Conservation (phyloP, 345 rosid genomes). For the Turritis glabra region DNA sequence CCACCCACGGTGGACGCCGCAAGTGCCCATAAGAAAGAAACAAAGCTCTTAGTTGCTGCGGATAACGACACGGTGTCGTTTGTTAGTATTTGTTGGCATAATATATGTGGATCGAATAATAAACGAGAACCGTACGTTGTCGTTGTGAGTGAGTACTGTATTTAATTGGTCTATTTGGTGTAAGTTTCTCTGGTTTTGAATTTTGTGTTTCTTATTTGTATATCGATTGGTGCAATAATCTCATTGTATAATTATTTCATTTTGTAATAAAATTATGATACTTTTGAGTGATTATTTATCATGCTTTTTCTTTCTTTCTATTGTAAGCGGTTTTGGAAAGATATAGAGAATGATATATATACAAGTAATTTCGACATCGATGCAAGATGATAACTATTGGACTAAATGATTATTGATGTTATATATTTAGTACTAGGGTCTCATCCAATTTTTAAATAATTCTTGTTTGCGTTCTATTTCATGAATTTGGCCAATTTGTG, state of each 20-base stretch:
- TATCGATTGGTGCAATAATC: constrained; percentile 6
- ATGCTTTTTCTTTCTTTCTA: not conserved
- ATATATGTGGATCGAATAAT: constrained; percentile 18
- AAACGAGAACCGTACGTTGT: constrained; percentile 24
- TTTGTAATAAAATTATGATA: constrained; percentile 10
- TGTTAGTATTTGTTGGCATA: constrained; percentile 5
- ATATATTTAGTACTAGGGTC: not conserved
- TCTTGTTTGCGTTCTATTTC: not conserved
- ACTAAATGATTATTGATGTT: not conserved
- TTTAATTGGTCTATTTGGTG: constrained; percentile 12
- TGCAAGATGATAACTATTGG: not conserved
- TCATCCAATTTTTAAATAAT: not conserved
- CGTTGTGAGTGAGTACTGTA: constrained; percentile 17
- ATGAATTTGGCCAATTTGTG: not conserved
- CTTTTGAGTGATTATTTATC: not conserved
- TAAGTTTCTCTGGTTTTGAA: not conserved
- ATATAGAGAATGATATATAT: not conserved
- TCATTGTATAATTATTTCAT: constrained; percentile 10
- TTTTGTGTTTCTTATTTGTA: not conserved
- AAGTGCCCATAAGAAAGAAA: constrained; percentile 65
- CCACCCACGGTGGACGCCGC: constrained; percentile 72
- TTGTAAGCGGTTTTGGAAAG: not conserved
- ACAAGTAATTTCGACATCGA: not conserved
- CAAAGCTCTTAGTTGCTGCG: not conserved
- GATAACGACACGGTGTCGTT: not conserved